A percentile compares a stretch with the other conserved stretches of the same genome.
phyloP scores from a whole-genome alignment of 129 eudicot species.

The Tagetes patula region DNA sequence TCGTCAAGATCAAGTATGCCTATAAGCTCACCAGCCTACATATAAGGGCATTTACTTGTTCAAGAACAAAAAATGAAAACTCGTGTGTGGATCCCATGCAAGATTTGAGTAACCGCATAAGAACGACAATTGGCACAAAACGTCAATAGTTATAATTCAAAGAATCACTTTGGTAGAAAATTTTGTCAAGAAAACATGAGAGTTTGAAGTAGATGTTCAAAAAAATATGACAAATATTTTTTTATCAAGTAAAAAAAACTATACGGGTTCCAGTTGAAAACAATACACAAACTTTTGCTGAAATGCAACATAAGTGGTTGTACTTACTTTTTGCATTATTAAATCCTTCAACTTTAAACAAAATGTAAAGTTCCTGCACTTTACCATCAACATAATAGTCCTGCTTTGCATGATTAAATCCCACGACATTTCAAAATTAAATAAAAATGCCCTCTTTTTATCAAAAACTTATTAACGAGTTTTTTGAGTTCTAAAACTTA shows the following conservation, averaged over 20 bases:
- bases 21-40: slow-evolving; percentile 93
- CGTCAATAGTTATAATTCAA: neutral
- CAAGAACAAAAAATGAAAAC: neutral
- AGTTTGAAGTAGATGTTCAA: neutral
- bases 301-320: neutral
- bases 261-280: no score
- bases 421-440: neutral
- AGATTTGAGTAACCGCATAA: neutral
- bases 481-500: neutral
- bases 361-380: neutral
- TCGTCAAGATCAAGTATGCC: slow-evolving; percentile 95
- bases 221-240: no score
- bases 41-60: neutral
- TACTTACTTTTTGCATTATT: neutral
- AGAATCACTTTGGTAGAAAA: neutral
- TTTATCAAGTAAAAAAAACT: no score
- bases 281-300: neutral
- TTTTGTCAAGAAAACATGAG: neutral
- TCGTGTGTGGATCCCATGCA: no score
- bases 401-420: neutral
- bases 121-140: no score
- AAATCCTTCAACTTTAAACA: neutral
- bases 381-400: neutral
- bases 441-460: neutral
- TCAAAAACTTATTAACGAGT: neutral